These are phyloP conservation scores for Xylariales sp. DNA, from an alignment of 2,329 filamentous ascomycete species.

Conservation along the genomic window DNA sequence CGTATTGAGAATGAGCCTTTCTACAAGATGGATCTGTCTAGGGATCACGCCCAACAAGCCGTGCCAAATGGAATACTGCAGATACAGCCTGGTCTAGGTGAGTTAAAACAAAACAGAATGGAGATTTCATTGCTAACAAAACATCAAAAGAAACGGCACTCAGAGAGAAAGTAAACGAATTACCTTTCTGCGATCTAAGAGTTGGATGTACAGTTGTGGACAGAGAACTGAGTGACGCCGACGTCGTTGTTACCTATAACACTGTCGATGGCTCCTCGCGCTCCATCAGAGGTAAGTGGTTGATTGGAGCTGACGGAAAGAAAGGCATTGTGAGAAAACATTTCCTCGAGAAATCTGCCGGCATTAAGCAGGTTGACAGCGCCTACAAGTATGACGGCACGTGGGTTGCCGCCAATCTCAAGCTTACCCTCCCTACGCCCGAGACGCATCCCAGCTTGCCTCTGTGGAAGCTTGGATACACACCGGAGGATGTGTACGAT, in stretches of 20 bases:
- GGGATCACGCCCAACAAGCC: constrained; percentile 12
- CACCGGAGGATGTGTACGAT: constrained; percentile 41
- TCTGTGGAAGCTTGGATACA: constrained; percentile 40
- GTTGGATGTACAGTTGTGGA: background rate
- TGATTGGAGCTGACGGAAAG: constrained; percentile 44
- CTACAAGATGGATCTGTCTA: constrained; percentile 6
- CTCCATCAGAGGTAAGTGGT: constrained; percentile 13
- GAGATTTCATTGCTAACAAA: background rate
- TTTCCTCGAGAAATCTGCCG: constrained; percentile 35
- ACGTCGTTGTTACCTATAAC: constrained; percentile 8
- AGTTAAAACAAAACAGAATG: constrained; percentile 1
- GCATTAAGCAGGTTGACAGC: constrained; percentile 30
- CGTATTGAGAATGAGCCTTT: constrained; percentile 14
- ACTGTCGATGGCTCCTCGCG: constrained; percentile 6
- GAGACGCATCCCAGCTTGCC: constrained; percentile 43
- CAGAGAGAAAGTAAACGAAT: background rate
- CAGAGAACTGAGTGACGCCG: background rate
- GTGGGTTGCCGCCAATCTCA: constrained; percentile 45
- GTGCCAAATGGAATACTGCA: constrained; percentile 16
- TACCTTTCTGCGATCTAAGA: background rate
- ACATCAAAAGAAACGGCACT: background rate
- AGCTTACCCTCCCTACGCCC: constrained; percentile 36
- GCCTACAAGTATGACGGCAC: constrained; percentile 29
- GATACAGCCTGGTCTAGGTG: constrained; percentile 17
- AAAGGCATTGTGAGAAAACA: constrained; percentile 38